Evolutionary conservation across 2,329 filamentous ascomycete species (phyloP).

Genomic region (Tolypocladium cylindrosporum): DNA sequence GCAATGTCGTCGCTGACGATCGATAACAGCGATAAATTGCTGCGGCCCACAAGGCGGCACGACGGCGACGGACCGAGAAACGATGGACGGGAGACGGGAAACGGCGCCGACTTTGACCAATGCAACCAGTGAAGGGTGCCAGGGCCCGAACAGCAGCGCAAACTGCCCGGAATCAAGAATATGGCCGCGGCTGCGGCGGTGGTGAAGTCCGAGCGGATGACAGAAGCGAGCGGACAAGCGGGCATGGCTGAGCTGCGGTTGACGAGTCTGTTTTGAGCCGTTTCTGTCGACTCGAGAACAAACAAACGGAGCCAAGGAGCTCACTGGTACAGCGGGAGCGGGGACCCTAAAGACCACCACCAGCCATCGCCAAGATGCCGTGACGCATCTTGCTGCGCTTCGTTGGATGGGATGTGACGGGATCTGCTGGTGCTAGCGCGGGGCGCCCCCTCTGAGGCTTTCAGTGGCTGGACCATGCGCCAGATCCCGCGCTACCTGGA

Average conservation of each 20-base stretch:
- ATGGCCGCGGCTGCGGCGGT: too few species aligned
- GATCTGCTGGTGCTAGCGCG: background rate
- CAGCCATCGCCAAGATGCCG: background rate
- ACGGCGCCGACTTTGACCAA: background rate
- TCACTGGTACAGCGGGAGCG: background rate
- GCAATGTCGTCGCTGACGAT: background rate
- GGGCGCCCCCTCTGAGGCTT: background rate
- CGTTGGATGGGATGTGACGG: too few species aligned
- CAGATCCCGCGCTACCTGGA: background rate
- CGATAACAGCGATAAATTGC: background rate
- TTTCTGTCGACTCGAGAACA: background rate
- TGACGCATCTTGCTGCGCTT: background rate
- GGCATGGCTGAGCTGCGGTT: background rate
- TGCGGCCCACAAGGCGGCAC: background rate
- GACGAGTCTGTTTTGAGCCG: background rate
- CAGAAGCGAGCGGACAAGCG: background rate
- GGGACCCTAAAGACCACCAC: background rate
- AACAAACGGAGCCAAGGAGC: background rate
- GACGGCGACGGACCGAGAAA: background rate
- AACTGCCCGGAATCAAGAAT: background rate
- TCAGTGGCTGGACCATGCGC: background rate
- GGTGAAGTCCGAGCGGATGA: too few species aligned
- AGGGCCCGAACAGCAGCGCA: background rate
- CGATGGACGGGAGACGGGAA: background rate
- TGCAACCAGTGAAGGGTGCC: background rate